phyloP scores from a whole-genome alignment of 192 early-diverging fungal species.

The Coemansia sp. region DNA sequence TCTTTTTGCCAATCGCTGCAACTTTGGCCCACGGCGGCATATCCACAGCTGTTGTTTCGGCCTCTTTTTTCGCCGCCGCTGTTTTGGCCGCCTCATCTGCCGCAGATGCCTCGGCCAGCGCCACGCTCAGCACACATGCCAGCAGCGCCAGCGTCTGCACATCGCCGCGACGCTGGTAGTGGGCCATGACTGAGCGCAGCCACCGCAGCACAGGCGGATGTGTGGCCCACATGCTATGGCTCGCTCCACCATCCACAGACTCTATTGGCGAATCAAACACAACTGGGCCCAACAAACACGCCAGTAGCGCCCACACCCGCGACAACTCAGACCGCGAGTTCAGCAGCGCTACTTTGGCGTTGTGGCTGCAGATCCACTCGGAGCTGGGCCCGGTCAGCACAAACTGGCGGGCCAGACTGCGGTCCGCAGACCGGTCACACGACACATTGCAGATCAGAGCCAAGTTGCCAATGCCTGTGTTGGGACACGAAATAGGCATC shows the following conservation, averaged over 20 bases:
- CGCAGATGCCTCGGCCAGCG: conserved; percentile 6
- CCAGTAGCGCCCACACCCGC: conserved; percentile 42
- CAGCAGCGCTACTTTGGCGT: conserved; percentile 25
- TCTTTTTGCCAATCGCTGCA: background rate
- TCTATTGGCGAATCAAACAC: background rate
- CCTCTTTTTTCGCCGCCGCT: background rate
- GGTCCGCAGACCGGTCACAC: conserved; percentile 26
- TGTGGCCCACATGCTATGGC: conserved; percentile 14
- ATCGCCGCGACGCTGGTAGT: conserved; percentile 41
- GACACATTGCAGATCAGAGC: conserved; percentile 23
- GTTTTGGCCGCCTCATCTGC: background rate
- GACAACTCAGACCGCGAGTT: conserved; percentile 20
- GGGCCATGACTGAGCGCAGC: conserved; percentile 34
- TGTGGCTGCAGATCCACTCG: conserved; percentile 40
- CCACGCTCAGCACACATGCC: conserved; percentile 36
- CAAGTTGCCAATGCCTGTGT: conserved; percentile 41
- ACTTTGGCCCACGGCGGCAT: conserved; percentile 10
- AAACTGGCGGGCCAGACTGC: conserved; percentile 33
- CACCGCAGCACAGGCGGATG: conserved; percentile 34
- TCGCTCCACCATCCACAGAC: background rate
- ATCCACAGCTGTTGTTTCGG: background rate
- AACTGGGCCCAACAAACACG: conserved; percentile 21
- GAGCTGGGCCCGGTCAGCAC: conserved; percentile 24
- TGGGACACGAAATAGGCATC: background rate
- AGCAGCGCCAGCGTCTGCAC: conserved; percentile 53